Evolutionary conservation across 1,284 basidiomycete species (phyloP), one percentile per base, ranked within the genome.

Genomic region (Malassezia vespertilionis): DNA sequence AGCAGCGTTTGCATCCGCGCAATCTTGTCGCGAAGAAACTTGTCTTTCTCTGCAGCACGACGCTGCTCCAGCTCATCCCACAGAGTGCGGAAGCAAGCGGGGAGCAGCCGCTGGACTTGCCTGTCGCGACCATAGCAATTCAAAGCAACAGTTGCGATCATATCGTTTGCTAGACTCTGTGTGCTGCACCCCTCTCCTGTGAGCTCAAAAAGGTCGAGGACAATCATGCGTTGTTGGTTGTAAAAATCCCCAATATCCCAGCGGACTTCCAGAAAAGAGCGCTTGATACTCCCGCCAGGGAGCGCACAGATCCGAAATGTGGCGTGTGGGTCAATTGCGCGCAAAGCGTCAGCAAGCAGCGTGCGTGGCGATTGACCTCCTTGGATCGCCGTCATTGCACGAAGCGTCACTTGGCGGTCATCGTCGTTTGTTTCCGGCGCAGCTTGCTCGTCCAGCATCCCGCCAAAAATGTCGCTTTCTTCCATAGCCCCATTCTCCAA

Each of bases 11-110:
- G 77, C 39, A 93, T 72, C 46, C 78, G 53, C 54, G 61, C 60
- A 37, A 72, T 56, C 24, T 63, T 57, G 8, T 72, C 72, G 23
- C 85, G 76, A 64, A 88, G 87, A 28, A 75, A 76, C 15, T 67
- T 71, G 52, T 88, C 80, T 40, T 83, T 80, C 33, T 75, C 75
- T 8, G 70, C 60, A 60, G 82, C 84, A 51, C 84, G 76, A 23
- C 74, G 72, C 5, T 65, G 70, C 61, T 90, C 86, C 18, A 96
- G 74, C 72, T 95, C 87, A 49, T 88, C 84, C 93, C 93, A 99
- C 30, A 96, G 74, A 63, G 89, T 84, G 47, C 88, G 79, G 69
- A 83, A 93, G 9, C 79, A 77, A 0, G 82, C 76, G n/a, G 89
- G 86, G 18, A 97, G 75, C 22, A 62, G 58, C 15, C 71, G 64